These are phyloP conservation scores for Penicillium hesseltinei DNA, from an alignment of 2,329 filamentous ascomycete species.

Conservation along the genomic window DNA sequence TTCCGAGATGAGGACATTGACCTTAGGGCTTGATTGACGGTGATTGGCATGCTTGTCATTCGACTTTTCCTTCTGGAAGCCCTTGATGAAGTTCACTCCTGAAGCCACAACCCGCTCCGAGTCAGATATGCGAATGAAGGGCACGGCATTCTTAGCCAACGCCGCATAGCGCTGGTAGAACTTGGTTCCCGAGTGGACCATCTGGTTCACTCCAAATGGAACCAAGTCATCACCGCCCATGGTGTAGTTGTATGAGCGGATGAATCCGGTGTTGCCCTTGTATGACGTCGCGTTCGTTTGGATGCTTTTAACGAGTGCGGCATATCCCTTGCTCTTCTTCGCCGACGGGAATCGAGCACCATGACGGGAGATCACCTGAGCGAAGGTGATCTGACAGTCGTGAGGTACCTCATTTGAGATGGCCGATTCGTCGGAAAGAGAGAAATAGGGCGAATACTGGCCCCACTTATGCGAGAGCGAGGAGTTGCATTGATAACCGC, in stretches of 20 bases:
- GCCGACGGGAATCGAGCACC: conserved; percentile 78
- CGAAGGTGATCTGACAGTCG: conserved; percentile 75
- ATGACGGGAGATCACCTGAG: conserved; percentile 77
- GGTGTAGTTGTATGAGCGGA: conserved; percentile 68
- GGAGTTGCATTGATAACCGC: conserved; percentile 63
- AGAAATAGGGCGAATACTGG: conserved; percentile 83
- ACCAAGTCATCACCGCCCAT: conserved; percentile 70
- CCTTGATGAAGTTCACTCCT: conserved; percentile 71
- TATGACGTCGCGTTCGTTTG: conserved; percentile 59
- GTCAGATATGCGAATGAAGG: conserved; percentile 70
- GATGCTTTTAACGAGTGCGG: conserved; percentile 63
- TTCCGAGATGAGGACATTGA: conserved; percentile 71
- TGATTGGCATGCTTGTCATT: conserved; percentile 40
- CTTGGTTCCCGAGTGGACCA: conserved; percentile 71
- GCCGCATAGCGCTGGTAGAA: conserved; percentile 72
- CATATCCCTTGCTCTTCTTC: conserved; percentile 65
- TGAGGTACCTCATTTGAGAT: conserved; percentile 61
- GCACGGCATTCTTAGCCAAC: conserved; percentile 58
- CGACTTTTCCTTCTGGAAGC: conserved; percentile 62
- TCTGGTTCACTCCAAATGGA: conserved; percentile 64
- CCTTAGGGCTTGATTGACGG: conserved; percentile 52
- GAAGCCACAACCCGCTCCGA: conserved; percentile 72
- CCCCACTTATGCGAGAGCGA: conserved; percentile 71
- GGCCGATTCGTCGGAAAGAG: conserved; percentile 60
- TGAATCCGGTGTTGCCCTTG: conserved; percentile 64